These are phyloP conservation scores for Pisolithus thermaeus DNA, from an alignment of 1,284 basidiomycete genomes.

Conservation along the genomic window DNA sequence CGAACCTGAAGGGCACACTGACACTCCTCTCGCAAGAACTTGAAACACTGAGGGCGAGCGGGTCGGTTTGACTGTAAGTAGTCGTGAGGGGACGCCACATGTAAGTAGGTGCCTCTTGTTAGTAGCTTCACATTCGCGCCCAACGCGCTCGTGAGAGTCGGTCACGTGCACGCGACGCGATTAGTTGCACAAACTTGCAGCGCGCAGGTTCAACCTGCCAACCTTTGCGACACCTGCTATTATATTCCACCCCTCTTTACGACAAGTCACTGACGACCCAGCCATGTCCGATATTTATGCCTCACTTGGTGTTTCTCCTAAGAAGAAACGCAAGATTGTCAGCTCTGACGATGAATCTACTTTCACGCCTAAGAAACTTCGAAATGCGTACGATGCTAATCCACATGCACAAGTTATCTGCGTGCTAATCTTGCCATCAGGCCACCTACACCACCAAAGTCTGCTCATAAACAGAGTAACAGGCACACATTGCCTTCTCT, in stretches of 20 bases:
- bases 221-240: slow-evolving; percentile 5
- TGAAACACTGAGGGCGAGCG: no score
- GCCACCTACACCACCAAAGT: slow-evolving; percentile 51
- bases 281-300: slow-evolving; percentile 60
- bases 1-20: no score
- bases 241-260: not conserved
- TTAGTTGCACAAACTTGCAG: slow-evolving; percentile 14
- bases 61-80: no score
- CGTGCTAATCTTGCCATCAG: slow-evolving; percentile 25
- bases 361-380: slow-evolving; percentile 62
- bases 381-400: slow-evolving; percentile 42
- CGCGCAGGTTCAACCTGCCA: not conserved
- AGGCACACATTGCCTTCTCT: slow-evolving; percentile 32
- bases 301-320: slow-evolving; percentile 55
- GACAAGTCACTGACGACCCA: not conserved
- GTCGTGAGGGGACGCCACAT: no score
- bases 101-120: no score
- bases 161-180: slow-evolving; percentile 28
- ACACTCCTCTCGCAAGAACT: no score
- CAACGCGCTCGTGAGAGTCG: slow-evolving; percentile 18
- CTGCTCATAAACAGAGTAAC: slow-evolving; percentile 30
- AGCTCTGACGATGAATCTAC: slow-evolving; percentile 47
- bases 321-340: slow-evolving; percentile 53
- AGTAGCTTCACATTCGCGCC: not conserved
- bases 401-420: slow-evolving; percentile 6